phyloP scores from a whole-genome alignment of 371 early-diverging fungal species.

The Mucor lusitanicus region DNA sequence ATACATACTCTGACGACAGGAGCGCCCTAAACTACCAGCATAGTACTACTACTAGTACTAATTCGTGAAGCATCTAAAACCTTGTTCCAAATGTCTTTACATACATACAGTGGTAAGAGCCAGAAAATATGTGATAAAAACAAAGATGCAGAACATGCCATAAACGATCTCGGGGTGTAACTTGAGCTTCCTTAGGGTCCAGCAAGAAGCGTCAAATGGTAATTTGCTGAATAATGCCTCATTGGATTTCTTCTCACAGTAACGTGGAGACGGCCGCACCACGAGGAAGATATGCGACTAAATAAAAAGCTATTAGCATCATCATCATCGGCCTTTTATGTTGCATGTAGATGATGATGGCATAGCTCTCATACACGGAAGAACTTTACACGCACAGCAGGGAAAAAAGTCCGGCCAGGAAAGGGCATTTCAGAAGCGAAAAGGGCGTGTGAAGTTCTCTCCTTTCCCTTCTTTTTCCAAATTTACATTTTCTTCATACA shows the following conservation, averaged over 20 bases:
- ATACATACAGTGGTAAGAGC: too few species aligned
- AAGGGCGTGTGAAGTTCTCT: constrained; percentile 18
- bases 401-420: constrained; percentile 3
- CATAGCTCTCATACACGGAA: not conserved
- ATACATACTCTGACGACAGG: too few species aligned
- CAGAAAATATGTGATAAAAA: too few species aligned
- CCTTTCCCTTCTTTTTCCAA: constrained; percentile 11
- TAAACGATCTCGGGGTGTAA: not conserved
- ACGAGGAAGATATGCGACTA: not conserved
- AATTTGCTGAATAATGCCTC: not conserved
- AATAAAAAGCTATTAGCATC: not conserved
- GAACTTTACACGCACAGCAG: not conserved
- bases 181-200: not conserved
- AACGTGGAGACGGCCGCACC: not conserved
- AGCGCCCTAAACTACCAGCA: too few species aligned
- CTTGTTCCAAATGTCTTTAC: too few species aligned
- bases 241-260: not conserved
- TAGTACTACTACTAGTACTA: too few species aligned
- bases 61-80: too few species aligned
- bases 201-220: not conserved
- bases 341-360: not conserved
- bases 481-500: not conserved
- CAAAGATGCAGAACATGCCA: not conserved
- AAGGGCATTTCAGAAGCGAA: not conserved
- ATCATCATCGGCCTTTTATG: not conserved